Evolutionary conservation across 495 filamentous ascomycete genomes (phyloP), one percentile per base, ranked within the genome.

Genomic region (Hypoxylon rickii): DNA sequence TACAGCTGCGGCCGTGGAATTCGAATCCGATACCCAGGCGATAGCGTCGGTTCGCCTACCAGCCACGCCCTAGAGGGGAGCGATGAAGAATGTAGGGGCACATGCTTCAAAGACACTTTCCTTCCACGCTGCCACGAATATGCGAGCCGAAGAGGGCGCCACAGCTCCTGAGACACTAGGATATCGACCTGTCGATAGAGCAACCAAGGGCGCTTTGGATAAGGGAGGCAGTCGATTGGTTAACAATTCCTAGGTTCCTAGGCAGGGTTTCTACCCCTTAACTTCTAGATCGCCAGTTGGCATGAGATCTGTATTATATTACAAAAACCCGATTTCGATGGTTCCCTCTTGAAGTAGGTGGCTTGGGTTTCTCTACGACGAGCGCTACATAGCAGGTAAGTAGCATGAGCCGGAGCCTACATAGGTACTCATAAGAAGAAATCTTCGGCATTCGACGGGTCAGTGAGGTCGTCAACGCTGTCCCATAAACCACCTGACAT

Each of bases 1-100:
- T 43, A 56, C 15, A n/a, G 5, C 1, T 4, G 1, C 19, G n/a
- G 3, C 12, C 19, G 22, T 47, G 58, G 58, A 61, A 61, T 61
- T 61, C 52, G 51, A 47, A 61, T 36, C 31, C 41, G 51, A 61
- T 61, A 47, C 29, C 58, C 32, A 51, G 51, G 51, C 40, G 46
- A 61, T 46, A 26, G 29, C 13, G 11, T 5, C 1, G 19, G 22
- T 32, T 40, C 41, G 18, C 32, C 47, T 20, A n/a, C 21, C 8
- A 16, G 1, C 3, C 29, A 15, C 36, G 33, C 42, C 29, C n/a
- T 13, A 10, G 22, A 2, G 7, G 15, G 18, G 38, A 32, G 19
- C 13, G 24, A 10, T 37, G 40, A 61, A 55, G 57, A 61, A 61
- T 55, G 57, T 31, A 41, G 40, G 50, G 50, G 16, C 33, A 19